Base-by-base conservation (phyloP, 2,329 filamentous ascomycete species). In the Aspergillus brunneoviolaceus region DNA sequence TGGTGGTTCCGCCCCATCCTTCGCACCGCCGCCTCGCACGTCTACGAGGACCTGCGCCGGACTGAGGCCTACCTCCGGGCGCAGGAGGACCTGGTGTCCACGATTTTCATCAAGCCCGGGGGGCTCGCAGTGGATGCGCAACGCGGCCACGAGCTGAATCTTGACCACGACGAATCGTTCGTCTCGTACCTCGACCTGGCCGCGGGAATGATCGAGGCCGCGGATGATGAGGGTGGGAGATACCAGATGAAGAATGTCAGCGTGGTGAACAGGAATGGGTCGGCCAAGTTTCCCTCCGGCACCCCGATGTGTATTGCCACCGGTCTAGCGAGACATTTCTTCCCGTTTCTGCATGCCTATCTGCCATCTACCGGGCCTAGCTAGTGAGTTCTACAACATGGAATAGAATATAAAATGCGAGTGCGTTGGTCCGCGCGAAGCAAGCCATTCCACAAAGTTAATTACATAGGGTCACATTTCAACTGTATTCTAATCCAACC, bases 101-200 rank as follows among this genome's bases (percentile, higher is more conserved):
- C 53, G 12, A 60, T 60, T 3, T 62, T 60, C 29, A 59, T 62
- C 54, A 62, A 62, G 27, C 60, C 60, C 0, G 60, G 53, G 1
- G 60, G 60, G 5, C 6, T 62, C 16, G 42, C 53, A 4, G 52
- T 60, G 1, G 60, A 62, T 27, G 16, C 39, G 12, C 57, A 57
- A 35, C 60, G 57, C 3, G 60, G 60, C 2, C 57, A 62, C 27
- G 19, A 33, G 4, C 47, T 62, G 31, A 49, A 39, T 27, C 51
- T 60, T 12, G 54, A 55, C 21, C 16, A 54, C 14, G 48, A 60
- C 27, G 49, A 59, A 45, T 54, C 53, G 3, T 57, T 57, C 9
- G 50, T 62, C 11, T 57, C 57, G 5, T 62, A 60, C 19, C 42
- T 60, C 12, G 60, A 62, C 49, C 31, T 62, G 14, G 60, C 60